A percentile compares a stretch with the other conserved stretches of the same genome.
Conservation (phyloP, 1,139 yeast species). For the Sugiyamaella japonica region DNA sequence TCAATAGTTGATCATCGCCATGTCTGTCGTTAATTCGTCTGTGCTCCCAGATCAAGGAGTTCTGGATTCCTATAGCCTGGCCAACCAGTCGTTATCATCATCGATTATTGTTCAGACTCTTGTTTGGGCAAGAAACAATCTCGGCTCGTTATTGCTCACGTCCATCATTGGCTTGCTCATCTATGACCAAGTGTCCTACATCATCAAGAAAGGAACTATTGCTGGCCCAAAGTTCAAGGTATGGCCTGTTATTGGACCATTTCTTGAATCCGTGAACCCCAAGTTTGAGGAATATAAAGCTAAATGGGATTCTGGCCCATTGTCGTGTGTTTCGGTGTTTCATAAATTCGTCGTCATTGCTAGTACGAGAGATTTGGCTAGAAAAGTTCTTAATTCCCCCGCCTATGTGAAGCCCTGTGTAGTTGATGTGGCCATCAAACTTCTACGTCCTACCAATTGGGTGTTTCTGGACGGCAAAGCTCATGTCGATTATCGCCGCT, state of each 20-base stretch:
- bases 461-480: slow-evolving; percentile 95
- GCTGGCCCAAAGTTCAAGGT: slow-evolving; percentile 86
- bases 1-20: background rate
- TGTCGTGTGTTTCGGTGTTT: slow-evolving; percentile 94
- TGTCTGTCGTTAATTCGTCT: slow-evolving; percentile 8
- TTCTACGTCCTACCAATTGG: slow-evolving; percentile 94
- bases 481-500: slow-evolving; percentile 88
- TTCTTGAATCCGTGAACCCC: slow-evolving; percentile 92
- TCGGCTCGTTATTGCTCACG: slow-evolving; percentile 53
- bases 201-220: slow-evolving; percentile 75
- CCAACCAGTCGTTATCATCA: slow-evolving; percentile 1
- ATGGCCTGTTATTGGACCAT: slow-evolving; percentile 97
- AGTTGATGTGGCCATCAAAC: slow-evolving; percentile 93
- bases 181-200: slow-evolving; percentile 80
- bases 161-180: slow-evolving; percentile 53
- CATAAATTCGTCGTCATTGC: slow-evolving; percentile 98
- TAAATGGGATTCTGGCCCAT: slow-evolving; percentile 93
- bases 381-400: slow-evolving; percentile 85
- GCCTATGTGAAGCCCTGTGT: slow-evolving; percentile 93
- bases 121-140: slow-evolving; percentile 21
- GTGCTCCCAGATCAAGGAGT: slow-evolving; percentile 4
- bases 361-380: slow-evolving; percentile 81
- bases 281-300: slow-evolving; percentile 90
- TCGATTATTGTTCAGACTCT: slow-evolving; percentile 12
- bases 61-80: slow-evolving; percentile 1